Evolutionary conservation across 306 rosid genomes (phyloP).

Genomic region (Vigna trinervia): DNA sequence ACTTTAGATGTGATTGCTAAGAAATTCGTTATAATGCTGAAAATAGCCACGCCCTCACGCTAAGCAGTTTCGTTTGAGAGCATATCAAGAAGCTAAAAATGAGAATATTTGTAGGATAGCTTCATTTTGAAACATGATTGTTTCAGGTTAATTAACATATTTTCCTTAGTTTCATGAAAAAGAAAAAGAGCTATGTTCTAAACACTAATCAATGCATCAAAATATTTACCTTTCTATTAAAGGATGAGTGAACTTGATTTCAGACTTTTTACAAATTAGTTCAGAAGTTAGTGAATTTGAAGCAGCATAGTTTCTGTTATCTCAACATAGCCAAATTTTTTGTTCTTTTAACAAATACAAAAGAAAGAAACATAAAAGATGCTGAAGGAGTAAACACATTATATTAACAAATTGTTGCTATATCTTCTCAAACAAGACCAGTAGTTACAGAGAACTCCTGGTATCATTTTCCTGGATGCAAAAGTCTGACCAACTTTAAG

Average conservation of each 20-base stretch:
- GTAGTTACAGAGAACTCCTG: neutral
- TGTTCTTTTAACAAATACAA: neutral
- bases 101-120: neutral
- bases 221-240: neutral
- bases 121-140: neutral
- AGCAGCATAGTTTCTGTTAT: neutral
- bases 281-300: slow-evolving; percentile 10
- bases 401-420: neutral
- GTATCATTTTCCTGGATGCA: neutral
- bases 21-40: neutral
- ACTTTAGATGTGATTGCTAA: neutral
- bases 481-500: neutral
- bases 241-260: slow-evolving; percentile 7
- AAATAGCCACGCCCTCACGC: neutral
- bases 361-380: neutral
- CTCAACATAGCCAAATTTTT: slow-evolving; percentile 14
- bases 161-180: neutral
- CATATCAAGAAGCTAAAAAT: slow-evolving; percentile 25
- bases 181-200: neutral
- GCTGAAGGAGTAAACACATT: slow-evolving; percentile 1
- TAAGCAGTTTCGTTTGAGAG: neutral
- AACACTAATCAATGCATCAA: neutral
- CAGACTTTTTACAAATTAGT: neutral
- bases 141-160: neutral
- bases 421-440: neutral